Conservation (phyloP, 139 green algal species). For the Chlorella sp. region DNA sequence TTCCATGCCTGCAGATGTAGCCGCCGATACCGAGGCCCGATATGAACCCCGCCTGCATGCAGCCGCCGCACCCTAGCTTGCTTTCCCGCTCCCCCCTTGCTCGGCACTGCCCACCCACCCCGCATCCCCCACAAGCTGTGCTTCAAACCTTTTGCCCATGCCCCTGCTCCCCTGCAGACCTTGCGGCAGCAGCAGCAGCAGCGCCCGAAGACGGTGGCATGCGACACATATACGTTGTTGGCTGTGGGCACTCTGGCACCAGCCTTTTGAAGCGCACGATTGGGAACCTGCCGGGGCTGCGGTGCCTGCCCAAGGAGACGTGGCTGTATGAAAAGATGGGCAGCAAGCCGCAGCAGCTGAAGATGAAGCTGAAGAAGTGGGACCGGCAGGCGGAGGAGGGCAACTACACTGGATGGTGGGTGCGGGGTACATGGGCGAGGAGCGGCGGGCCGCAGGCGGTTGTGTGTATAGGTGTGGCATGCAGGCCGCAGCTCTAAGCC, state of each 20-base stretch:
- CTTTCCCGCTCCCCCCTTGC: too few relatives aligned
- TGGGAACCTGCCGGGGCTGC: slow-evolving; percentile 25
- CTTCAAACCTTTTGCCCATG: too few relatives aligned
- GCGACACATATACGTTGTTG: slow-evolving; percentile 25
- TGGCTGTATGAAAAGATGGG: slow-evolving; percentile 9
- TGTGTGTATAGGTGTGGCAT: neutral
- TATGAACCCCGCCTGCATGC: neutral
- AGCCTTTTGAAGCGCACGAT: slow-evolving; percentile 29
- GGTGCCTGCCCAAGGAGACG: slow-evolving; percentile 27
- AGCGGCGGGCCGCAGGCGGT: too few relatives aligned
- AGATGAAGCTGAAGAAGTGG: neutral
- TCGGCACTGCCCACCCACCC: too few relatives aligned
- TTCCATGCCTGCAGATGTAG: neutral
- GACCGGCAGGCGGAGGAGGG: neutral
- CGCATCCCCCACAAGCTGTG: too few relatives aligned
- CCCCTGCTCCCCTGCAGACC: neutral
- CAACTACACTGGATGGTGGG: neutral
- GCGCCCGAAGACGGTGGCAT: neutral
- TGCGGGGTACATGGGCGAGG: neutral
- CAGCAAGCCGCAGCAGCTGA: neutral
- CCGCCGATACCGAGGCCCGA: too few relatives aligned
- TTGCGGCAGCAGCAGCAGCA: neutral
- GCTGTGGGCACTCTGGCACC: slow-evolving; percentile 34
- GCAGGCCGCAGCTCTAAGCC: too few relatives aligned
- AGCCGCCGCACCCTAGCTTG: too few relatives aligned